A percentile compares a stretch with the other conserved stretches of the same genome.
Evolutionary conservation across 1,284 basidiomycete species (phyloP).

Genomic region (Caloboletus firmus): DNA sequence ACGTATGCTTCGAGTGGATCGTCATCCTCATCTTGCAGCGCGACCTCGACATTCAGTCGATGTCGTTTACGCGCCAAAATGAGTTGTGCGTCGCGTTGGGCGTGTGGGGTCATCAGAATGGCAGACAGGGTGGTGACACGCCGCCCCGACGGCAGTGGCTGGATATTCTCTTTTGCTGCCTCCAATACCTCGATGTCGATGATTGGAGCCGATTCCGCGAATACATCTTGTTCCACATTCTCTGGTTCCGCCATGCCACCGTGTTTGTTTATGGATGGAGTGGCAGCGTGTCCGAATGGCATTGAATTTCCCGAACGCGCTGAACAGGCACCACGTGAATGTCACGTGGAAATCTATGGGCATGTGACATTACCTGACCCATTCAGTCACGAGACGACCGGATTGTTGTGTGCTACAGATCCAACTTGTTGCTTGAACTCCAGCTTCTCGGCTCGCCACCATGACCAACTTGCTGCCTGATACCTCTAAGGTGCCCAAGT

Average conservation of each 20-base stretch:
- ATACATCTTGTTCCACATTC: slow-evolving; percentile 27
- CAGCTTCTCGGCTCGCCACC: too few species aligned
- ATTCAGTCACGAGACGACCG: too few species aligned
- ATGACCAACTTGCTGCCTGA: too few species aligned
- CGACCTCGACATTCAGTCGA: slow-evolving; percentile 52
- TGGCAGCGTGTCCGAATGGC: not conserved
- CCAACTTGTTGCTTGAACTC: too few species aligned
- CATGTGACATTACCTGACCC: too few species aligned
- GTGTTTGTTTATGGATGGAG: not conserved
- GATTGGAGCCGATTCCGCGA: slow-evolving; percentile 34
- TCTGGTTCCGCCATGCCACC: slow-evolving; percentile 22
- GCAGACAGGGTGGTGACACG: slow-evolving; percentile 72
- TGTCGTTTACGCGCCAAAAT: slow-evolving; percentile 60
- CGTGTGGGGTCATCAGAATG: slow-evolving; percentile 71
- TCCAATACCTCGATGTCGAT: slow-evolving; percentile 80
- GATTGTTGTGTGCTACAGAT: too few species aligned
- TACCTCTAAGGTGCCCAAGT: too few species aligned
- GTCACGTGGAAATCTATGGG: slow-evolving; percentile 13
- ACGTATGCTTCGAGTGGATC: slow-evolving; percentile 61
- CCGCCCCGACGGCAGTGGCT: slow-evolving; percentile 70
- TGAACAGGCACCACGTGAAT: slow-evolving; percentile 26
- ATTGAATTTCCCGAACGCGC: slow-evolving; percentile 11
- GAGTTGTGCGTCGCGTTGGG: slow-evolving; percentile 66
- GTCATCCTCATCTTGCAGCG: slow-evolving; percentile 54
- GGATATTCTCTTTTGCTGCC: slow-evolving; percentile 80